A percentile compares a stretch with the other conserved stretches of the same genome.
phyloP scores from a whole-genome alignment of 1,284 basidiomycete species.

The Leucoagaricus sp. region DNA sequence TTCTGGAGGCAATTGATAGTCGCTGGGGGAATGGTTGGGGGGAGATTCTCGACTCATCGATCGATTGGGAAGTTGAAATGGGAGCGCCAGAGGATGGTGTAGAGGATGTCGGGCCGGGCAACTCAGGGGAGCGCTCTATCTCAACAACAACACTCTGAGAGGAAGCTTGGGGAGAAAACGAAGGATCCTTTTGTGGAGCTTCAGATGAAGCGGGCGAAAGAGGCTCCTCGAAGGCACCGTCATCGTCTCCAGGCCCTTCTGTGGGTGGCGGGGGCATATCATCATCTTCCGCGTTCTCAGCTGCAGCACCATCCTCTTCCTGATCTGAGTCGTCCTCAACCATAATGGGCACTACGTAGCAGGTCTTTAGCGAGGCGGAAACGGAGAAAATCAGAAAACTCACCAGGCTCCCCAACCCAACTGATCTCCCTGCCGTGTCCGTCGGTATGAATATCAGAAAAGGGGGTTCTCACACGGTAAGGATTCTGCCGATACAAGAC shows the following conservation, averaged over 20 bases:
- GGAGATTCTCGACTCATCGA: slow-evolving; percentile 50
- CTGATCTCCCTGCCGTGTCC: slow-evolving; percentile 67
- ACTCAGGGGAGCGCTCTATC: slow-evolving; percentile 57
- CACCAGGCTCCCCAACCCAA: slow-evolving; percentile 73
- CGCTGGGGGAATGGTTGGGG: slow-evolving; percentile 56
- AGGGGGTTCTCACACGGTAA: slow-evolving; percentile 43
- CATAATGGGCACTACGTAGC: slow-evolving; percentile 48
- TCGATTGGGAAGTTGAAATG: slow-evolving; percentile 42
- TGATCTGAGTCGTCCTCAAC: slow-evolving; percentile 66
- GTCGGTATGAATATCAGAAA: slow-evolving; percentile 33
- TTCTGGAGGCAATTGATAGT: slow-evolving; percentile 61
- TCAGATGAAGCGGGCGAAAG: slow-evolving; percentile 45
- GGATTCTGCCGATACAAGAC: slow-evolving; percentile 58
- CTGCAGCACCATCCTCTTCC: slow-evolving; percentile 47
- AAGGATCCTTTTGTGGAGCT: slow-evolving; percentile 36
- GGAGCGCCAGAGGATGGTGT: slow-evolving; percentile 52
- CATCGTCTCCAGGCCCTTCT: slow-evolving; percentile 48
- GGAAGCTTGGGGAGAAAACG: slow-evolving; percentile 52
- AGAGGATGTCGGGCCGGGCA: slow-evolving; percentile 44
- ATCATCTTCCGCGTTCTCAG: slow-evolving; percentile 37
- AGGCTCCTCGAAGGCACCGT: slow-evolving; percentile 47
- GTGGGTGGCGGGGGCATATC: slow-evolving; percentile 40
- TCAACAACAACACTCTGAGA: slow-evolving; percentile 63
- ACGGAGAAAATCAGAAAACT: slow-evolving; percentile 23
- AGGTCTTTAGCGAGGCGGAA: slow-evolving; percentile 15